phyloP scores from a whole-genome alignment of 768 basidiomycete species.

The Coprinopsis cinerea region DNA sequence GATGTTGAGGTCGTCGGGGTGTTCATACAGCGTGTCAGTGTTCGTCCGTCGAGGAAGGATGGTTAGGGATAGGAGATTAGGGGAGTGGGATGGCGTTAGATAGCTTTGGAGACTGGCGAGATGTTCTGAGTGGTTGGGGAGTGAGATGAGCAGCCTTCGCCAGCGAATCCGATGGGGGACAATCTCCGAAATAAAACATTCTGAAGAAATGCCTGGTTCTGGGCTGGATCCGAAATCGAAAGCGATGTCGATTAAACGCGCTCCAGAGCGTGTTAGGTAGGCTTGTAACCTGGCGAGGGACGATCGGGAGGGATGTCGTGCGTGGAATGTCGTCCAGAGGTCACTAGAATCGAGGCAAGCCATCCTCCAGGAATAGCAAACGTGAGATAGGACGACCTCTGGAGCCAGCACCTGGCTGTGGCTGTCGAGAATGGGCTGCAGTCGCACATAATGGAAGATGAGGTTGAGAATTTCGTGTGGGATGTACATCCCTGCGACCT shows the following conservation, averaged over 20 bases:
- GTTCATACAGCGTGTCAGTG: not conserved
- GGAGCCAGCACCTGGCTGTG: not conserved
- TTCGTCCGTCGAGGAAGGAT: not conserved
- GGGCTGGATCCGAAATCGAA: constrained; percentile 1
- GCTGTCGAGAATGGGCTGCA: not conserved
- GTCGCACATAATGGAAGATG: not conserved
- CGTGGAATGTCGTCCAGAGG: constrained; percentile 2
- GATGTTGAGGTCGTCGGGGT: not conserved
- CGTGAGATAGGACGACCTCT: constrained; percentile 2
- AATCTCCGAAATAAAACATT: constrained; percentile 1
- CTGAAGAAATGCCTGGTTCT: not conserved
- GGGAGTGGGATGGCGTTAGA: not conserved
- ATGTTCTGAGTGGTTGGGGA: not conserved
- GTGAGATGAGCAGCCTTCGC: not conserved
- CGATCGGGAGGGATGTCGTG: not conserved
- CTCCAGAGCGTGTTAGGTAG: constrained; percentile 4
- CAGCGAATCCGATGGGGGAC: not conserved
- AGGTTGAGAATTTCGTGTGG: constrained; percentile 5
- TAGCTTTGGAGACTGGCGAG: not conserved
- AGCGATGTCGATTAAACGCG: not conserved
- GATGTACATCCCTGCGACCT: not conserved
- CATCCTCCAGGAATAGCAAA: constrained; percentile 3
- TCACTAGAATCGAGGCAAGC: constrained; percentile 1
- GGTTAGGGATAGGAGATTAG: not conserved
- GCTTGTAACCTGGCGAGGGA: constrained; percentile 1